Conservation (phyloP, 805 yeast species). For the Jamesozyma lodderae region DNA sequence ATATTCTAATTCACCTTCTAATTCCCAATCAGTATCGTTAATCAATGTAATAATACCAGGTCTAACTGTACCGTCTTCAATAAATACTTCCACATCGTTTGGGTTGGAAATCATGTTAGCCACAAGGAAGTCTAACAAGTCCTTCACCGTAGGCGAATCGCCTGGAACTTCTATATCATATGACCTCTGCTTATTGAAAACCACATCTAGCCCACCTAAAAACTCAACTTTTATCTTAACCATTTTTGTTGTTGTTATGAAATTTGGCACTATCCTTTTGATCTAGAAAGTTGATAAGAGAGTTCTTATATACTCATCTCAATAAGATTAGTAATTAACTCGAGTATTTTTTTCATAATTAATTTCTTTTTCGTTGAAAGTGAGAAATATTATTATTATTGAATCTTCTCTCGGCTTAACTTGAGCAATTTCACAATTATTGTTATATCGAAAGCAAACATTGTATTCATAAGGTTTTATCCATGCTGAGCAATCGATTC, state of each 20-base stretch:
- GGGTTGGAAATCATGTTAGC: slow-evolving; percentile 47
- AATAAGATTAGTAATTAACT: too few relatives aligned
- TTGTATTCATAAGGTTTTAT: too few relatives aligned
- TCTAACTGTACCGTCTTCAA: slow-evolving; percentile 73
- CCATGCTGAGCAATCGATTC: too few relatives aligned
- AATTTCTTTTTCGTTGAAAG: too few relatives aligned
- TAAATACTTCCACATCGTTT: slow-evolving; percentile 61
- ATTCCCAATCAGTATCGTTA: slow-evolving; percentile 95
- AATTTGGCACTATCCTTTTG: too few relatives aligned
- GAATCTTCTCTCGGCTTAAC: too few relatives aligned
- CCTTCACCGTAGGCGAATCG: slow-evolving; percentile 34
- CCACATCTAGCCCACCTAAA: slow-evolving; percentile 76
- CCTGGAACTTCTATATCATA: slow-evolving; percentile 41
- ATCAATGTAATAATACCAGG: slow-evolving; percentile 89
- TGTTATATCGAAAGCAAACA: too few relatives aligned
- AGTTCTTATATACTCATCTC: too few relatives aligned
- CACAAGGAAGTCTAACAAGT: slow-evolving; percentile 49
- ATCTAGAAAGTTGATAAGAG: too few relatives aligned
- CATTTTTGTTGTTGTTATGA: slow-evolving; percentile 15
- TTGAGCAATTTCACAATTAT: too few relatives aligned
- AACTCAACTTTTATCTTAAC: slow-evolving; percentile 37
- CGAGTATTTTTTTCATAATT: too few relatives aligned
- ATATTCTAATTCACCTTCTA: slow-evolving; percentile 81
- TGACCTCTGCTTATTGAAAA: slow-evolving; percentile 52
- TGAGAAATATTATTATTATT: too few relatives aligned